Evolutionary conservation across 352 stramenopile genomes (phyloP), one percentile per base, ranked within the genome.

Genomic region (Blastocystis sp.): DNA sequence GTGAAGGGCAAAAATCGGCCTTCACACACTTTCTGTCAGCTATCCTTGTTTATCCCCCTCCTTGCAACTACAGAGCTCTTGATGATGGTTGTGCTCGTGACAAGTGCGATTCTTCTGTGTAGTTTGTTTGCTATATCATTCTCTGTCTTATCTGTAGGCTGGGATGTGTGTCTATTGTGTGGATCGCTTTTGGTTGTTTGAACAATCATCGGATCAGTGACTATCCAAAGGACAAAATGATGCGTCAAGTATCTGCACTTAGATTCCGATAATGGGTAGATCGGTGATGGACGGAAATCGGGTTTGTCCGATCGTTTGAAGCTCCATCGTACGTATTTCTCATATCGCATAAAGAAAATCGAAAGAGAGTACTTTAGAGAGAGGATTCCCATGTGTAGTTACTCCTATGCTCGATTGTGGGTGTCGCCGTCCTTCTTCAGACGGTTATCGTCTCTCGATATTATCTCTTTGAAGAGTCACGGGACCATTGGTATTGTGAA

Each of bases 391-490:
- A 64, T 71, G 3, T 51, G 46, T 64, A 63, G 36, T 46, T 32
- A 46, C 32, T 48, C 48, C 0, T 81, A 65, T 64, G 69, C 21
- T 21, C 48, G 48, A 21, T 38, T 81, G 48, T 81, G 69, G 69
- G 49, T 81, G 32, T 63, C 69, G 3, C 69, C 69, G 11, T 44
- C 61, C 24, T 81, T 54, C 18, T 81, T 81, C n/a, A 44, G 63
- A n/a, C 49, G 21, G 7, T 64, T 81, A 29, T 11, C n/a, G 14
- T 40, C 42, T 24, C 27, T 40, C 40, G 36, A 63, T 9, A 63
- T 63, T 42, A 44, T 63, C 9, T 27, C 4, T 24, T 81, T 44
- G 6, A 14, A 44, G 9, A 65, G 53, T n/a, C 54, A 81, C 9
- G 48, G 69, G 8, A 38, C n/a, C 11, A 44, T 63, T 64, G 69